phyloP scores from a whole-genome alignment of 1,139 yeast genomes.

The Trichomonascaceae sp. region DNA sequence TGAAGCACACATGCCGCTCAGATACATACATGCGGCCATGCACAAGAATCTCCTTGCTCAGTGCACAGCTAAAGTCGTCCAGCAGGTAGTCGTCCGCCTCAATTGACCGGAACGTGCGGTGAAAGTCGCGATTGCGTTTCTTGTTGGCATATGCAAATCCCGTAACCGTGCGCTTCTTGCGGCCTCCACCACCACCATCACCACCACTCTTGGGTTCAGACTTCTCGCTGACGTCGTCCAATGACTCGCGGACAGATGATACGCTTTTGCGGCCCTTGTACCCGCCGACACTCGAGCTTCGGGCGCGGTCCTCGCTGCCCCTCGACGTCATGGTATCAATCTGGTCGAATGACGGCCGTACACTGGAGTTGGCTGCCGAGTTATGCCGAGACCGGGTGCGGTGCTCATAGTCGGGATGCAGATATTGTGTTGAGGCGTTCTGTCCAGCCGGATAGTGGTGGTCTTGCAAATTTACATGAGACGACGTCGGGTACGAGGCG shows the following conservation, averaged over 20 bases:
- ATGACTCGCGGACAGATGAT: not conserved
- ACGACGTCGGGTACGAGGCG: too few relatives aligned
- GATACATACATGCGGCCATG: slow-evolving; percentile 86
- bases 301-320: too few relatives aligned
- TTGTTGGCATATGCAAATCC: slow-evolving; percentile 42
- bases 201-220: not conserved
- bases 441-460: too few relatives aligned
- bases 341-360: too few relatives aligned
- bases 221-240: not conserved
- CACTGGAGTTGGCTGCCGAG: too few relatives aligned
- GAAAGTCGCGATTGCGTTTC: slow-evolving; percentile 68
- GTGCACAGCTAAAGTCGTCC: slow-evolving; percentile 83
- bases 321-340: too few relatives aligned
- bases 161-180: slow-evolving; percentile 14
- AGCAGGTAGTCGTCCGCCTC: slow-evolving; percentile 60
- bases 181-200: not conserved
- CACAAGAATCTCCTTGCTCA: slow-evolving; percentile 74
- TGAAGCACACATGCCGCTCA: slow-evolving; percentile 71
- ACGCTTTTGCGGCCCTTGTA: not conserved
- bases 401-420: too few relatives aligned
- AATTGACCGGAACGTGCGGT: slow-evolving; percentile 54
- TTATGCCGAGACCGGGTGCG: too few relatives aligned
- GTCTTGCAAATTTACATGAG: too few relatives aligned
- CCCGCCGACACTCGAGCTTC: not conserved
- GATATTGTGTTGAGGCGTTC: too few relatives aligned